Evolutionary conservation across 2,329 filamentous ascomycete genomes (phyloP).

Genomic region (Trichoderma simmonsii): DNA sequence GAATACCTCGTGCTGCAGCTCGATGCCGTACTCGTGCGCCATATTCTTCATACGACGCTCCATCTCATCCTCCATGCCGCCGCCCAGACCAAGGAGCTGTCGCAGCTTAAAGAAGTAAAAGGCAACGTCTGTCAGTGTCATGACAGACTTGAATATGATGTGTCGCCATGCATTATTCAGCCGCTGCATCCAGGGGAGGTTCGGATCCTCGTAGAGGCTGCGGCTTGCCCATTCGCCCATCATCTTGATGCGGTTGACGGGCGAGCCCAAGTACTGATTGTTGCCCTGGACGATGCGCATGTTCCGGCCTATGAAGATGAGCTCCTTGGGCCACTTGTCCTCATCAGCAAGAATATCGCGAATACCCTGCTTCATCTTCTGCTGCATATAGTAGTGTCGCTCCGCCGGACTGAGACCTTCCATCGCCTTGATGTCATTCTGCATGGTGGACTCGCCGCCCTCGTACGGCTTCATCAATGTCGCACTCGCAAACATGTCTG

Average conservation of each 20-base stretch:
- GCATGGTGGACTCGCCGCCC: conserved; percentile 70
- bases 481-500: conserved; percentile 87
- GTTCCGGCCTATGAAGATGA: conserved; percentile 89
- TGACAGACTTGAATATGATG: conserved; percentile 73
- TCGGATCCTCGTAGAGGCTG: conserved; percentile 72
- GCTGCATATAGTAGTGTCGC: conserved; percentile 86
- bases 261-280: conserved; percentile 85
- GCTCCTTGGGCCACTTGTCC: conserved; percentile 82
- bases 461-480: conserved; percentile 89
- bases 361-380: conserved; percentile 68
- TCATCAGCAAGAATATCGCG: conserved; percentile 75
- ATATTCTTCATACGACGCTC: conserved; percentile 83
- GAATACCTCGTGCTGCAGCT: conserved; percentile 84
- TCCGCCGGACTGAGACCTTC: conserved; percentile 60
- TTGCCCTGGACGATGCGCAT: conserved; percentile 91
- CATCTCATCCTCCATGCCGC: conserved; percentile 92
- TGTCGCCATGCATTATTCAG: conserved; percentile 71
- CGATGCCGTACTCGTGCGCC: conserved; percentile 87
- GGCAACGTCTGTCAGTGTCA: conserved; percentile 72
- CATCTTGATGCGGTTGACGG: conserved; percentile 90
- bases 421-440: conserved; percentile 57
- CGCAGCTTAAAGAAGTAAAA: conserved; percentile 79
- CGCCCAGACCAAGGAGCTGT: conserved; percentile 72
- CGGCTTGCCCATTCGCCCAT: conserved; percentile 87
- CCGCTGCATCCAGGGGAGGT: conserved; percentile 60